These are phyloP conservation scores for Penicillium sp. DNA, from an alignment of 2,329 filamentous ascomycete species.

Conservation along the genomic window DNA sequence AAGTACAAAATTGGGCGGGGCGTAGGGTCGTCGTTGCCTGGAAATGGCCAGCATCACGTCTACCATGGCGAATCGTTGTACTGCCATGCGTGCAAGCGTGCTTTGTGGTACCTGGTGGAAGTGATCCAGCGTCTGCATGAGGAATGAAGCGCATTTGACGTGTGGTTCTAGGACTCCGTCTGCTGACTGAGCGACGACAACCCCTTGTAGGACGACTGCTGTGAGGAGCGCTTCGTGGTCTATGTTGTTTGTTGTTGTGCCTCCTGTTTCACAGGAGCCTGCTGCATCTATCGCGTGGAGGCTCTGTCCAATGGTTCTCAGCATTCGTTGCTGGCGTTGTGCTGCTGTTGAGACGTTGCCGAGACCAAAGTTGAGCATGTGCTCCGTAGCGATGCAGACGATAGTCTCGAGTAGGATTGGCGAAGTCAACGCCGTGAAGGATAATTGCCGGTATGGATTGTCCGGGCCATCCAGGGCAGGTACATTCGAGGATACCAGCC, in stretches of 20 bases:
- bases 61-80: constrained; percentile 26
- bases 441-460: constrained; percentile 24
- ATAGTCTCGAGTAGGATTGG: constrained; percentile 24
- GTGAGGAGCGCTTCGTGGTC: constrained; percentile 21
- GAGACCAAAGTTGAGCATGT: constrained; percentile 26
- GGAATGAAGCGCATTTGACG: constrained; percentile 22
- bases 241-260: not conserved
- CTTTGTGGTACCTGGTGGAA: constrained; percentile 15
- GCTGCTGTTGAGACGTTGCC: constrained; percentile 19
- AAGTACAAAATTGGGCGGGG: constrained; percentile 17
- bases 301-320: constrained; percentile 20
- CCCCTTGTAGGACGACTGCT: constrained; percentile 21
- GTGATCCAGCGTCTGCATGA: constrained; percentile 20
- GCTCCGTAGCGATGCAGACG: constrained; percentile 25
- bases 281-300: constrained; percentile 9
- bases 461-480: constrained; percentile 24
- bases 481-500: constrained; percentile 23
- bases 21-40: constrained; percentile 20
- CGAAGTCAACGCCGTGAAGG: constrained; percentile 20
- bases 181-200: constrained; percentile 22
- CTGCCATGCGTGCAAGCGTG: constrained; percentile 15
- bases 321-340: constrained; percentile 22
- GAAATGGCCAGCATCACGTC: constrained; percentile 26
- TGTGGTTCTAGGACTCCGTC: constrained; percentile 24
- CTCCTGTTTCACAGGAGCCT: not conserved